Conservation (phyloP, 2,329 filamentous ascomycete genomes). For the Alternaria triticina region DNA sequence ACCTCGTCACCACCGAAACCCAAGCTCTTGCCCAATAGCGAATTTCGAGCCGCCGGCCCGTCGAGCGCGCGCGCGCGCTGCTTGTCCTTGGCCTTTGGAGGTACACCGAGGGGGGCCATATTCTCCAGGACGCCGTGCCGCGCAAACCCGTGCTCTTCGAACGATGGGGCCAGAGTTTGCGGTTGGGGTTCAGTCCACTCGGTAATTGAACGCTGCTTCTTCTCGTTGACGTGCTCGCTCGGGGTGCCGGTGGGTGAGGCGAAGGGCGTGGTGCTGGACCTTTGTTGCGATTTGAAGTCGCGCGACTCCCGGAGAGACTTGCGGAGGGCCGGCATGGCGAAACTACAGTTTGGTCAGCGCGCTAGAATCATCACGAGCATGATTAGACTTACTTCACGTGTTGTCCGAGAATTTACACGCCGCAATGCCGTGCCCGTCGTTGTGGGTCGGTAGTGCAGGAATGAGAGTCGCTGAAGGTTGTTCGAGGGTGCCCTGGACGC, state of each 20-base stretch:
- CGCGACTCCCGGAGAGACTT: constrained; percentile 39
- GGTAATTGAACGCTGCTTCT: constrained; percentile 50
- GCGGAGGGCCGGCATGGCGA: constrained; percentile 48
- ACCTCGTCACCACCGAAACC: constrained; percentile 49
- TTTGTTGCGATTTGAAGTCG: constrained; percentile 33
- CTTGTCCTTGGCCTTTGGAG: constrained; percentile 69
- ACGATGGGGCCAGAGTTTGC: constrained; percentile 67
- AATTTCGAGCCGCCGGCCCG: constrained; percentile 45
- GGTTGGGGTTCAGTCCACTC: constrained; percentile 65
- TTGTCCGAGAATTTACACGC: constrained; percentile 34
- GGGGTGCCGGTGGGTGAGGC: constrained; percentile 39
- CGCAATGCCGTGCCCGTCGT: constrained; percentile 36
- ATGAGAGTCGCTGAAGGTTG: constrained; percentile 30
- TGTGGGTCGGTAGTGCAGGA: constrained; percentile 33
- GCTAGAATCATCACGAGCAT: constrained; percentile 17
- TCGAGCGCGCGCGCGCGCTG: constrained; percentile 57
- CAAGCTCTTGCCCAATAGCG: constrained; percentile 50
- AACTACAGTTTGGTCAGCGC: constrained; percentile 43
- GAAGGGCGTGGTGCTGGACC: constrained; percentile 46
- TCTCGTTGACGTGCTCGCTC: constrained; percentile 37
- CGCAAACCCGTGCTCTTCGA: constrained; percentile 76
- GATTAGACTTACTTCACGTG: constrained; percentile 42
- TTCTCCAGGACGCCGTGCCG: constrained; percentile 78
- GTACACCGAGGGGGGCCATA: constrained; percentile 80
- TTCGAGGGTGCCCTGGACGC: constrained; percentile 24